Evolutionary conservation across 306 rosid genomes (phyloP), one percentile per base, ranked within the genome.

Genomic region (Ceratonia siliqua): DNA sequence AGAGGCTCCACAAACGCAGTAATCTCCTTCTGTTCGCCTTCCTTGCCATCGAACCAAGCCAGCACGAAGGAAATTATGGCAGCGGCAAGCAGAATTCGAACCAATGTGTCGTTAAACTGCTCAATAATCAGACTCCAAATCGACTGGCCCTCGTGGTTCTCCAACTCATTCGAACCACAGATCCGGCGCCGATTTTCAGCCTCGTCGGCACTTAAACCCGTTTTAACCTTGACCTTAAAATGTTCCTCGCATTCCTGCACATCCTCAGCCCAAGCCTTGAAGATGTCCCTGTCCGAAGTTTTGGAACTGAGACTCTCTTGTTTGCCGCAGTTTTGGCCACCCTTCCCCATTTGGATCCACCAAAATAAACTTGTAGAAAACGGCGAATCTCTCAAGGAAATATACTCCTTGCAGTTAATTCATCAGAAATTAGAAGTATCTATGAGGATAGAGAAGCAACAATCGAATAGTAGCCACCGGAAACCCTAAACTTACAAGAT

Each of bases 61-160:
- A 89, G 84, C 15, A 89, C 87, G 18, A 89, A 89, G 18, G 94
- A 89, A 14, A 89, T 48, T 1, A 89, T 86, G 14, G 94, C 94
- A 24, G 94, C 94, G 1, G 52, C 89, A 11, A 89, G 87, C 6
- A 89, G 71, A 62, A 89, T 89, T 21, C 94, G 71, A 13, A 89
- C 94, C 78, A 89, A 67, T 33, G 91, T 89, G 65, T 89, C 94
- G 53, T 87, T 81, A 25, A 89, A 87, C 85, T 89, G 94, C 5
- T 89, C 91, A 67, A 87, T 21, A 33, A 89, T 27, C 64, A 89
- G 67, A 15, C 56, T 77, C 70, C 81, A 89, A 21, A 89, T 85
- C 66, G 94, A 87, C 27, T 77, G 85, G 6, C 84, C 85, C 79
- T 89, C 94, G 41, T 85, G 89, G 83, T 85, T 87, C 82, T 87